Base-by-base conservation (phyloP, 768 basidiomycete genomes). In the Leccinum rimulosum region DNA sequence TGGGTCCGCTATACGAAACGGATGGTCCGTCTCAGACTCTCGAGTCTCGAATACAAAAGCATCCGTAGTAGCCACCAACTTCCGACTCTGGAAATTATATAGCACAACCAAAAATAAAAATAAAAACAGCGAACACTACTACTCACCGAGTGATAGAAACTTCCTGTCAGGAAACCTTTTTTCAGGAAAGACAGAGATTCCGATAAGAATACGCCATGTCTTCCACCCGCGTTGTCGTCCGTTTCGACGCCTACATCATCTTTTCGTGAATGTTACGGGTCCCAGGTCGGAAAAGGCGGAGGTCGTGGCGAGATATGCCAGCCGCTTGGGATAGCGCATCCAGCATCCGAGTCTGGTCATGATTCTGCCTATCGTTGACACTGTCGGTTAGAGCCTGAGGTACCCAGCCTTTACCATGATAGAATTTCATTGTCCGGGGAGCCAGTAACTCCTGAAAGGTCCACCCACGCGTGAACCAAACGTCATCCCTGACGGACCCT, bases 231-330 rank as follows among this genome's bases (percentile, higher is more conserved):
- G 74, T 75, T 1, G 73, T 75, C 12, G 63, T 74, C 57, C 74
- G 65, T 6, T 58, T 71, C 22, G 74, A 68, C 4, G 73, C 74
- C 73, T 74, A 75, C 56, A 65, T 63, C 65, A 75, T 70, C 64
- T 61, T 71, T 56, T 65, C 61, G 48, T 66, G 69, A 9, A 73
- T 62, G n/a, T 62, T 49, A 40, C 61, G 63, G 3, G 59, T 67
- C 19, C 73, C 69, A 4, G 69, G 66, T 17, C 60, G 63, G 64
- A 73, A 70, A 19, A 17, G 3, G 33, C 63, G 58, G 17, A 72
- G 49, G 54, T 74, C 73, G 1, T 51, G 51, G 47, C 62, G 61
- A 50, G 70, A 49, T 55, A 72, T 72, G 28, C 69, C 61, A 15
- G 71, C 65, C 17, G 69, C 69, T 17, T n/a, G 60, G 10, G 68